phyloP scores from a whole-genome alignment of 495 filamentous ascomycete species.

The Paragyromitra xinjiangensis region DNA sequence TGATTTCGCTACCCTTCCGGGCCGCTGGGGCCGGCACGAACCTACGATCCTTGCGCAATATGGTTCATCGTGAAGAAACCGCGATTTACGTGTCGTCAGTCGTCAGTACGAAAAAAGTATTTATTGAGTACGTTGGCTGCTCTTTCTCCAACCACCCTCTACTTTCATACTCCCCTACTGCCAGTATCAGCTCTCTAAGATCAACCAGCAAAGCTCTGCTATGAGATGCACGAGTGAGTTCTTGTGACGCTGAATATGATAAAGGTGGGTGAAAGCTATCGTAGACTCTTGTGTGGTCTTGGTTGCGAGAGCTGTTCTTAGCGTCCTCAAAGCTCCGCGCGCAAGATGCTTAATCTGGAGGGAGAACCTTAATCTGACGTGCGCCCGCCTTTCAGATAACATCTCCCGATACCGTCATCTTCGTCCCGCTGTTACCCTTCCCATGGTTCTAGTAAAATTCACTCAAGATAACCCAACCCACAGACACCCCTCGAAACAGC shows the following conservation, averaged over 20 bases:
- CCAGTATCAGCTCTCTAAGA: conserved; percentile 3
- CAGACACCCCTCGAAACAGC: not conserved
- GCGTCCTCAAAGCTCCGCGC: not conserved
- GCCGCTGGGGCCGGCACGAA: conserved; percentile 30
- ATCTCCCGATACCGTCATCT: not conserved
- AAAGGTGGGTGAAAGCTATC: conserved; percentile 25
- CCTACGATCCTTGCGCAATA: conserved; percentile 27
- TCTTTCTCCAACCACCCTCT: not conserved
- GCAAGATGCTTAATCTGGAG: not conserved
- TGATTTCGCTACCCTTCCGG: conserved; percentile 14
- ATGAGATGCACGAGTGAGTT: conserved; percentile 31
- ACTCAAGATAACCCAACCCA: not conserved
- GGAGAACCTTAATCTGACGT: conserved; percentile 9
- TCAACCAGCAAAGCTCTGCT: not conserved
- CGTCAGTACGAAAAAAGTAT: not conserved
- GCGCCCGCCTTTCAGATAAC: conserved; percentile 2
- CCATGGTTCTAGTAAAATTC: not conserved
- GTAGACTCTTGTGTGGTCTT: not conserved
- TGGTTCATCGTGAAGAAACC: conserved; percentile 18
- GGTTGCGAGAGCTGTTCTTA: not conserved
- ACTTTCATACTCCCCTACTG: not conserved
- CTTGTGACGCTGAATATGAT: conserved; percentile 42
- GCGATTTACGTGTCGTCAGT: not conserved
- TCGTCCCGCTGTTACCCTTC: not conserved
- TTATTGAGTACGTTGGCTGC: conserved; percentile 14